Conservation (phyloP, 2,329 filamentous ascomycete genomes). For the Clonostachys chloroleuca region DNA sequence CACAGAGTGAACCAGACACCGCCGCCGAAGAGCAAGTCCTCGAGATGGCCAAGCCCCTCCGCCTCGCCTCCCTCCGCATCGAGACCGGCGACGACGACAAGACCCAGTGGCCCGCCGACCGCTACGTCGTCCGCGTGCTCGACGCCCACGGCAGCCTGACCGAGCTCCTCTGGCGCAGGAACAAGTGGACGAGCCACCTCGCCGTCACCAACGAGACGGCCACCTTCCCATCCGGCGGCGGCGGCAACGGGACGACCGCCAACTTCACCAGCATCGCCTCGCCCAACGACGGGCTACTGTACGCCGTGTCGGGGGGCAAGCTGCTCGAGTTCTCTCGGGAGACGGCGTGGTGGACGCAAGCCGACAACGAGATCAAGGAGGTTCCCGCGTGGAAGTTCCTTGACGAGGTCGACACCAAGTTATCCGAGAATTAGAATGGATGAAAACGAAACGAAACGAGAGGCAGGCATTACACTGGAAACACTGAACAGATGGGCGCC, state of each 20-base stretch:
- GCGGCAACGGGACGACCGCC: not conserved
- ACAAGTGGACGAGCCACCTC: not conserved
- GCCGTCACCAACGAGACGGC: not conserved
- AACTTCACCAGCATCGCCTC: conserved; percentile 2
- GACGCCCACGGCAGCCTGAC: conserved; percentile 1
- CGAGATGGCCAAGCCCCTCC: not conserved
- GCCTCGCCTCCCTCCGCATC: not conserved
- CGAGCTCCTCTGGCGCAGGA: conserved; percentile 1
- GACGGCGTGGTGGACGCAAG: conserved; percentile 3
- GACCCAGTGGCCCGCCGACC: not conserved
- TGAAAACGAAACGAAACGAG: too few relatives aligned
- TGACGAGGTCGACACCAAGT: conserved; percentile 1
- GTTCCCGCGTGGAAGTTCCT: conserved; percentile 1
- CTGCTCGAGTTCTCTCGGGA: conserved; percentile 2
- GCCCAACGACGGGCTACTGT: not conserved
- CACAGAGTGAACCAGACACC: not conserved
- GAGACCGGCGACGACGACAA: not conserved
- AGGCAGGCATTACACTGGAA: too few relatives aligned
- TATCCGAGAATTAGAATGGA: not conserved
- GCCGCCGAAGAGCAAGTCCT: not conserved
- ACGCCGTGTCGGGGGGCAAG: conserved; percentile 1
- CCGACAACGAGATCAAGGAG: not conserved
- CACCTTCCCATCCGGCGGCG: not conserved
- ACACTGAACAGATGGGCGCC: too few relatives aligned
- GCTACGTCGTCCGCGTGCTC: conserved; percentile 2